These are phyloP conservation scores for Xylaria intraflava DNA, from an alignment of 495 filamentous ascomycete species.

Conservation along the genomic window DNA sequence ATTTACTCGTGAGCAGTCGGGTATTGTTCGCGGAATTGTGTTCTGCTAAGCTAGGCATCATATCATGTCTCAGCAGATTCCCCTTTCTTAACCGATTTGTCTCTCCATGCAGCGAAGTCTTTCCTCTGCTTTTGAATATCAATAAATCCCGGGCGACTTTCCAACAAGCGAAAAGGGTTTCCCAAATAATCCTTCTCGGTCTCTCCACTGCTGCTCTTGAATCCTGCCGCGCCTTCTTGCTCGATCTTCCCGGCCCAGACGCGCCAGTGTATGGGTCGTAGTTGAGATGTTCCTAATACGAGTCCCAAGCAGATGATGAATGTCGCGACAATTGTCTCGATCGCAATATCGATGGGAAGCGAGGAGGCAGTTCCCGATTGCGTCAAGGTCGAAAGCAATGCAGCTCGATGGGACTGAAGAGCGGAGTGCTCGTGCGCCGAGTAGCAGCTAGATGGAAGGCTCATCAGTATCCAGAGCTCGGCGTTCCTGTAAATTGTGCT, in stretches of 20 bases:
- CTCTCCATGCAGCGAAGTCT: conserved; percentile 74
- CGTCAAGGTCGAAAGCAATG: conserved; percentile 38
- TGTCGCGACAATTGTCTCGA: conserved; percentile 70
- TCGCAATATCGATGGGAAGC: conserved; percentile 68
- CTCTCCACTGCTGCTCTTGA: conserved; percentile 61
- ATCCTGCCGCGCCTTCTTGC: conserved; percentile 62
- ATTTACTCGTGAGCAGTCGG: background rate
- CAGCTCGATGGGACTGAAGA: conserved; percentile 52
- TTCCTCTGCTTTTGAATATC: conserved; percentile 60
- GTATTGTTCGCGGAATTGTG: background rate
- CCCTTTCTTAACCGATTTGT: too few relatives aligned
- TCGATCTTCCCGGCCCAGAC: conserved; percentile 82
- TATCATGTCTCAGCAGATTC: background rate
- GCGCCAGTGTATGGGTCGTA: conserved; percentile 73
- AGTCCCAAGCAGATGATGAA: conserved; percentile 62
- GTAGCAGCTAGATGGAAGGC: conserved; percentile 55
- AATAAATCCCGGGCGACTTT: conserved; percentile 42
- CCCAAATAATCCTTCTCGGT: conserved; percentile 44
- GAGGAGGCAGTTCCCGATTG: conserved; percentile 20
- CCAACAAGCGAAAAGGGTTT: conserved; percentile 44
- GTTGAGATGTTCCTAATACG: conserved; percentile 59
- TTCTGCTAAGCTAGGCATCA: too few relatives aligned
- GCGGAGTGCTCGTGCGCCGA: conserved; percentile 79
- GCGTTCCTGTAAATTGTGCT: background rate
- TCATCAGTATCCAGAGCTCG: background rate